A percentile compares a stretch with the other conserved stretches of the same genome.
These are phyloP conservation scores for Aphanocladium album DNA, from an alignment of 2,329 filamentous ascomycete genomes.

Conservation along the genomic window DNA sequence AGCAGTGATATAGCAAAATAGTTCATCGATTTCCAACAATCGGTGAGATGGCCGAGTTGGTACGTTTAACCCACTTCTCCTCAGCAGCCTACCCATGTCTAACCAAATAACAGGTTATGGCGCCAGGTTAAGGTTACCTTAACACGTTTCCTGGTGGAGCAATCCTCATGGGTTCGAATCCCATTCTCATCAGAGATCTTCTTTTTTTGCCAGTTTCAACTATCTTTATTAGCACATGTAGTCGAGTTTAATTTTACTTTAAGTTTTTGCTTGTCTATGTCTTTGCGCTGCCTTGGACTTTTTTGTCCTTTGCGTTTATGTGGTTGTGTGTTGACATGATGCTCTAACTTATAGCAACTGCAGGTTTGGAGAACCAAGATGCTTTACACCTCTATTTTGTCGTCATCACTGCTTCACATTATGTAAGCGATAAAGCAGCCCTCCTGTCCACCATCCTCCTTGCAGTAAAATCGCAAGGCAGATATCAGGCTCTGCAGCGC, in stretches of 20 bases:
- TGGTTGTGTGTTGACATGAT: too few species aligned
- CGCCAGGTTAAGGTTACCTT: conserved; percentile 13
- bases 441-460: too few species aligned
- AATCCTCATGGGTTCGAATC: conserved; percentile 13
- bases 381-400: too few species aligned
- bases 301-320: too few species aligned
- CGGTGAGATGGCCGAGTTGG: conserved; percentile 13
- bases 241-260: background rate
- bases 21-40: too few species aligned
- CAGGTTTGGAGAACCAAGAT: too few species aligned
- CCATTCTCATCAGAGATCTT: conserved; percentile 6
- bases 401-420: too few species aligned
- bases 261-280: background rate
- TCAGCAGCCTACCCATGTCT: background rate
- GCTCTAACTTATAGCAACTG: too few species aligned
- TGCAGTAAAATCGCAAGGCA: too few species aligned
- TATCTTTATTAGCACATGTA: background rate
- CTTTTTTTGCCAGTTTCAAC: background rate
- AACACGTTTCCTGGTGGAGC: conserved; percentile 12
- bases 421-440: too few species aligned
- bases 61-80: background rate
- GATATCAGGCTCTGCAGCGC: too few species aligned
- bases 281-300: too few species aligned
- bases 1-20: background rate
- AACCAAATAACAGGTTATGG: conserved; percentile 1